Conservation (phyloP, 2,329 filamentous ascomycete genomes). For the Talaromyces sp. region DNA sequence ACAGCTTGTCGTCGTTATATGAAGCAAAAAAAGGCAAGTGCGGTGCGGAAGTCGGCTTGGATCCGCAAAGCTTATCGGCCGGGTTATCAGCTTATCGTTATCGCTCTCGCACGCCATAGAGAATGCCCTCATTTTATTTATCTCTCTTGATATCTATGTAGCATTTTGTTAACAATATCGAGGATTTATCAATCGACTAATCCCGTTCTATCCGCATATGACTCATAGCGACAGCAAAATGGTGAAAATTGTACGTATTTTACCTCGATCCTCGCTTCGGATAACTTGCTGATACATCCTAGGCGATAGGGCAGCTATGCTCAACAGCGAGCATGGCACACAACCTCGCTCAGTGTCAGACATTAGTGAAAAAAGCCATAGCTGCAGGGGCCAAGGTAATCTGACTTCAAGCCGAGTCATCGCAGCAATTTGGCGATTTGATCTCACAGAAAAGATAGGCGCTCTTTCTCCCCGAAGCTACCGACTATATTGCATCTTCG, state of each 20-base stretch:
- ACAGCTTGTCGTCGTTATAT: background rate
- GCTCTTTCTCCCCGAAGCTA: conserved; percentile 88
- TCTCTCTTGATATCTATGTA: background rate
- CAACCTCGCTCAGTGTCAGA: conserved; percentile 76
- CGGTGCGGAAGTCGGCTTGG: background rate
- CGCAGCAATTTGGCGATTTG: background rate
- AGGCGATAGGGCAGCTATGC: conserved; percentile 89
- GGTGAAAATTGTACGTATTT: conserved; percentile 12
- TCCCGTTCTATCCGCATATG: no score
- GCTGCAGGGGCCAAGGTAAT: conserved; percentile 71
- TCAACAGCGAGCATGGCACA: conserved; percentile 73
- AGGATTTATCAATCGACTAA: background rate
- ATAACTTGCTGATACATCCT: conserved; percentile 17
- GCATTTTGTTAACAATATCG: background rate
- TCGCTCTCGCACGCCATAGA: background rate
- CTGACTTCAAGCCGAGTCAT: background rate
- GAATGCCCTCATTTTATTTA: background rate
- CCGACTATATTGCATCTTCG: conserved; percentile 77
- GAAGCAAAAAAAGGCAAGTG: conserved; percentile 8
- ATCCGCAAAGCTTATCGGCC: background rate
- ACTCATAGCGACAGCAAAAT: background rate
- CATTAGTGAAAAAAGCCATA: conserved; percentile 68
- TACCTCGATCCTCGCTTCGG: no score
- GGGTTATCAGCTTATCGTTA: background rate
- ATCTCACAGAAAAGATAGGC: conserved; percentile 46